phyloP scores from a whole-genome alignment of 495 filamentous ascomycete species.

The Talaromyces nanjingensis region DNA sequence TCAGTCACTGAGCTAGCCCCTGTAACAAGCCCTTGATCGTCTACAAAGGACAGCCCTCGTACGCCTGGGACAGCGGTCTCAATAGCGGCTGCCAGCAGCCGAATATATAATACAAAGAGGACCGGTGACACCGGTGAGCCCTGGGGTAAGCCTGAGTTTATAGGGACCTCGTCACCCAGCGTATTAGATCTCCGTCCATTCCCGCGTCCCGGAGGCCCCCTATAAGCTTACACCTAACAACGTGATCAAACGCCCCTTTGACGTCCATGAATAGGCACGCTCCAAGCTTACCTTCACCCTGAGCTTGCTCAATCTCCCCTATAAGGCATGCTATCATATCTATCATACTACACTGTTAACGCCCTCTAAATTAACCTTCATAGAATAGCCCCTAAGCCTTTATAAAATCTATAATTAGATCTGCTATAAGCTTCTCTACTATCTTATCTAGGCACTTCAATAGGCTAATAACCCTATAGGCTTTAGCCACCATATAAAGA shows the following conservation, averaged over 20 bases:
- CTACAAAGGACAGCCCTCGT: not conserved
- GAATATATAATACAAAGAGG: slow-evolving; percentile 12
- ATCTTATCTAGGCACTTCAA: too few relatives aligned
- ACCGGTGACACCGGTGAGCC: slow-evolving; percentile 12
- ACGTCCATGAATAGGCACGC: not conserved
- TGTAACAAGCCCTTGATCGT: not conserved
- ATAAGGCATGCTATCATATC: slow-evolving; percentile 5
- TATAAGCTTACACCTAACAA: not conserved
- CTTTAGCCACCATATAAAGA: too few relatives aligned
- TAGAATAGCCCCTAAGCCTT: too few relatives aligned
- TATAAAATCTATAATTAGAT: too few relatives aligned
- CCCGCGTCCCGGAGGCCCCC: not conserved
- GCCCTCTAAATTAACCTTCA: slow-evolving; percentile 1
- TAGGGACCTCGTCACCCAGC: not conserved
- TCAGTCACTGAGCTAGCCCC: too few relatives aligned
- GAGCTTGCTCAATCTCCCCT: not conserved
- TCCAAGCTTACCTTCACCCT: not conserved
- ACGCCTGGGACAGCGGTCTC: not conserved
- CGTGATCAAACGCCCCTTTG: not conserved
- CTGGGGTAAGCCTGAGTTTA: slow-evolving; percentile 7
- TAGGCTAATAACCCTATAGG: too few relatives aligned
- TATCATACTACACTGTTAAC: not conserved
- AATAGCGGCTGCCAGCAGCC: not conserved
- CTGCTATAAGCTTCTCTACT: too few relatives aligned
- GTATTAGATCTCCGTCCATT: not conserved